phyloP scores from a whole-genome alignment of 1,139 yeast species.

The Kurtzmaniella natalensis region DNA sequence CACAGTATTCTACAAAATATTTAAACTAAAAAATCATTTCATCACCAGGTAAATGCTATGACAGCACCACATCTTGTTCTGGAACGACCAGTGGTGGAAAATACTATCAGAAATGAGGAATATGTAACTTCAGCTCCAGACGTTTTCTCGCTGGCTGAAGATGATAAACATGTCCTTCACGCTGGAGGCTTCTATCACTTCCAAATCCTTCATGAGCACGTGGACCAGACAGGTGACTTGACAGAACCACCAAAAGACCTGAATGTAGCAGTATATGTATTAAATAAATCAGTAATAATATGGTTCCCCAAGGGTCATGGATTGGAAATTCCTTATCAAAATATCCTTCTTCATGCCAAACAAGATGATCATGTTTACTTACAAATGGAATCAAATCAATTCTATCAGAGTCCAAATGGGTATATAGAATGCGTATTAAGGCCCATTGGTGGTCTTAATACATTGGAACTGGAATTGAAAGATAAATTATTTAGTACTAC shows the following conservation, averaged over 20 bases:
- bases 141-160: slow-evolving; percentile 31
- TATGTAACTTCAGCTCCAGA: slow-evolving; percentile 41
- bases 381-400: slow-evolving; percentile 25
- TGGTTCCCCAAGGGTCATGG: slow-evolving; percentile 35
- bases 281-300: slow-evolving; percentile 32
- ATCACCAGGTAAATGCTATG: no score
- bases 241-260: slow-evolving; percentile 9
- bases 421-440: slow-evolving; percentile 9
- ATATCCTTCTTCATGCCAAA: slow-evolving; percentile 36
- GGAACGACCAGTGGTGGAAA: slow-evolving; percentile 40
- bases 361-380: slow-evolving; percentile 26
- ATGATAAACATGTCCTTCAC: slow-evolving; percentile 39
- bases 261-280: slow-evolving; percentile 30
- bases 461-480: neutral
- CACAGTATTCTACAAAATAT: no score
- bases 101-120: slow-evolving; percentile 31
- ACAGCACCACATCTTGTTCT: slow-evolving; percentile 17
- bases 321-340: slow-evolving; percentile 37
- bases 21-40: no score
- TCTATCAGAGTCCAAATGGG: slow-evolving; percentile 8
- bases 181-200: slow-evolving; percentile 31
- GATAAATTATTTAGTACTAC: slow-evolving; percentile 7
- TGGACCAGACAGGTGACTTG: slow-evolving; percentile 10
- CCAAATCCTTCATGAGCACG: slow-evolving; percentile 12
- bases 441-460: slow-evolving; percentile 7